These are phyloP conservation scores for Magnaporthiopsis incrustans DNA, from an alignment of 2,329 filamentous ascomycete species.

Conservation along the genomic window DNA sequence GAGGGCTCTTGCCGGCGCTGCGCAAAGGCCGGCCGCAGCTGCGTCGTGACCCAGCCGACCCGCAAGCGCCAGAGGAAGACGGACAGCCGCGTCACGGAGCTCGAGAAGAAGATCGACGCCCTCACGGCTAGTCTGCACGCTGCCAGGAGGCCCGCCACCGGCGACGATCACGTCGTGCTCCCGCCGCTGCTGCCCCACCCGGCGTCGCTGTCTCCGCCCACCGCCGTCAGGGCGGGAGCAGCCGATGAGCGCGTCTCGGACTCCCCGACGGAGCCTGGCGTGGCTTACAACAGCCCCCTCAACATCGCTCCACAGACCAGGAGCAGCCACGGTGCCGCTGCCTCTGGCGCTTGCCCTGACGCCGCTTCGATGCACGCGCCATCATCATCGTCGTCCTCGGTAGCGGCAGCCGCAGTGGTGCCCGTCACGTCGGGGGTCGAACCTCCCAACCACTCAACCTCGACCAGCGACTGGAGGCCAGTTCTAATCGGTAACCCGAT, in stretches of 20 bases:
- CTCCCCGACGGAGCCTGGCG: too few species aligned
- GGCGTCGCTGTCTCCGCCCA: background rate
- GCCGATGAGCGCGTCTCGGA: background rate
- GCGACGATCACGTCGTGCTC: background rate
- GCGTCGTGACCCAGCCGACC: conserved; percentile 65
- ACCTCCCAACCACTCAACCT: background rate
- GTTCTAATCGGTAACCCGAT: background rate
- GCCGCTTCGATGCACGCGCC: background rate
- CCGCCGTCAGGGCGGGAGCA: too few species aligned
- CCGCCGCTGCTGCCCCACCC: conserved; percentile 1
- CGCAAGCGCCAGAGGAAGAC: conserved; percentile 87
- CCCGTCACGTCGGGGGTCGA: background rate
- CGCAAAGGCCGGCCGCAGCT: conserved; percentile 68
- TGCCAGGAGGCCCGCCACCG: conserved; percentile 16
- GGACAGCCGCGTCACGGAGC: conserved; percentile 78
- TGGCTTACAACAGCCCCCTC: background rate
- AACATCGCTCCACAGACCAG: background rate
- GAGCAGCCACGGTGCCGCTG: background rate
- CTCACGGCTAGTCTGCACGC: conserved; percentile 73
- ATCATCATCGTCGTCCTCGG: background rate
- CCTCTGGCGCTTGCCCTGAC: background rate
- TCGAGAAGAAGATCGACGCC: conserved; percentile 89
- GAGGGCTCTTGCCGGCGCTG: conserved; percentile 67
- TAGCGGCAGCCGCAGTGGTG: background rate
- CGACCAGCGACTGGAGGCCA: background rate